Base-by-base conservation (phyloP, 345 rosid species). In the Durio zibethinus region DNA sequence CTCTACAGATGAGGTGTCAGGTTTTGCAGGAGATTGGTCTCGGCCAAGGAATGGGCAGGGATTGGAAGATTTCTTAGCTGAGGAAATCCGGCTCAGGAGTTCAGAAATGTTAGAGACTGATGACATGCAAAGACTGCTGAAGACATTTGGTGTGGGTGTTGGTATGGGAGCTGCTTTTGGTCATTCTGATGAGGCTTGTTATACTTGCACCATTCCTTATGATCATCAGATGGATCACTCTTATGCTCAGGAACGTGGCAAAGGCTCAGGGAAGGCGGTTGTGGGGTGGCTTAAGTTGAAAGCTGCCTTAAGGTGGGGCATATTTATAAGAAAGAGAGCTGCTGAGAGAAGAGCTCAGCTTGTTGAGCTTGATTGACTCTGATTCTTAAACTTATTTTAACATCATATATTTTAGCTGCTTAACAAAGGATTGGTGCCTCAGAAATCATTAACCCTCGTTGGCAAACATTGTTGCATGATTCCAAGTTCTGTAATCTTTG, bases 291-390 rank as follows among this genome's bases (percentile, higher is more conserved):
- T 92, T 59, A 92, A 92, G 84, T 90, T 92, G 31, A 92, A 90
- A 82, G 97, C 94, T 25, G 97, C 94, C 5, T 77, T 95, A 84
- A 85, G 97, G 66, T 95, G 99, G 98, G 99, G 99, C n/a, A 92
- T 93, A 77, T 95, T 95, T 73, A 81, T 92, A 52, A 93, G 99
- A 87, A 95, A 92, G 87, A 90, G 78, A 84, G 99, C 98, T 81
- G 99, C 97, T 60, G 92, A 90, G 84, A 90, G 92, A 80, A 91
- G 91, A 81, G 96, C 97, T 83, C 94, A 88, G 79, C 89, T 92
- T 72, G 94, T 89, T 78, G 97, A 93, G 90, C 86, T 90, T 2
- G 92, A 92, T 33, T 90, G 77, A 86, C 72, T 29, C 45, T 76
- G 43, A 11, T 64, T 43, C 36, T 64, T n/a, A 31, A 64, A 47